phyloP scores from a whole-genome alignment of 148 eudicot species.

The Gaultheria prostrata region DNA sequence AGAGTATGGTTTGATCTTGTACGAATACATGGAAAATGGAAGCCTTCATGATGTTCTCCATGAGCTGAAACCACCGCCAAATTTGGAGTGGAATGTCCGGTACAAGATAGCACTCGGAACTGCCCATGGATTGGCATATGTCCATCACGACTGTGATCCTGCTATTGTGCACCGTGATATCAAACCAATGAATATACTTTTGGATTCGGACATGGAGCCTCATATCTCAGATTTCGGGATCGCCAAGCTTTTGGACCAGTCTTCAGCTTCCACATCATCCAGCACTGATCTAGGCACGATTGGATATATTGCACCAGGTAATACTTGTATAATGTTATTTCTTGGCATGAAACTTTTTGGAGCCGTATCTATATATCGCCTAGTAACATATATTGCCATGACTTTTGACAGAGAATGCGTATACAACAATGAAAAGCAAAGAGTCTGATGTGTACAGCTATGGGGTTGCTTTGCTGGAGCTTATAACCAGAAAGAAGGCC shows the following conservation, averaged over 20 bases:
- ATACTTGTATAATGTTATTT: neutral
- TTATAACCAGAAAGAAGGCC: conserved; percentile 57
- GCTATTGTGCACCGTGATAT: conserved; percentile 75
- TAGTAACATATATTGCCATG: neutral
- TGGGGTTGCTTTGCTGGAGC: conserved; percentile 75
- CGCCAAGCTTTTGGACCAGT: conserved; percentile 67
- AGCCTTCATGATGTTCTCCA: conserved; percentile 76
- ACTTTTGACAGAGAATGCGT: conserved; percentile 64
- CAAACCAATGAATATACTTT: conserved; percentile 69
- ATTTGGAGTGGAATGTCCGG: conserved; percentile 55
- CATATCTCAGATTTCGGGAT: conserved; percentile 92
- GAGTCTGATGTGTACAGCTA: conserved; percentile 85
- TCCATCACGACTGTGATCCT: conserved; percentile 78
- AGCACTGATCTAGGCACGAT: conserved; percentile 56
- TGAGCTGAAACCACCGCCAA: conserved; percentile 25
- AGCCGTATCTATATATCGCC: neutral
- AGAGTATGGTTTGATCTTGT: conserved; percentile 63
- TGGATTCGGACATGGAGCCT: conserved; percentile 81
- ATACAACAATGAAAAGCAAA: conserved; percentile 42
- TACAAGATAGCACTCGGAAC: conserved; percentile 73
- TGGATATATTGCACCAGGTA: conserved; percentile 96
- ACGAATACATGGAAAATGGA: conserved; percentile 69
- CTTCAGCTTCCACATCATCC: conserved; percentile 38
- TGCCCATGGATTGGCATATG: conserved; percentile 74
- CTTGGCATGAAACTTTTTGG: neutral